Base-by-base conservation (phyloP, 495 filamentous ascomycete species). In the Penicillium arizonense region DNA sequence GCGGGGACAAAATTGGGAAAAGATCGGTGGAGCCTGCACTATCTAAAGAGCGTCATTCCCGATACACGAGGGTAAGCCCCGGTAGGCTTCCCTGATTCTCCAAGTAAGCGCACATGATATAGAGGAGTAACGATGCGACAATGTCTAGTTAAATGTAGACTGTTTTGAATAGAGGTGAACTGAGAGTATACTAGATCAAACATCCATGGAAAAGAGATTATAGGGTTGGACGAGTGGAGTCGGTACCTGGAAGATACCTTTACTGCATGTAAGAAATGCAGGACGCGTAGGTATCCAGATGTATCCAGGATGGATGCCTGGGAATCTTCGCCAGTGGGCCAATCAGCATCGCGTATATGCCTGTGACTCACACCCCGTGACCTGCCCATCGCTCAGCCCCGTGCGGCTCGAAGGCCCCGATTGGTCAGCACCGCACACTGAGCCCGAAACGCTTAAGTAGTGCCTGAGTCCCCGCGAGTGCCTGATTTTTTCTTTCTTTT, bases 351-450 rank as follows among this genome's bases (percentile, higher is more conserved):
- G 4, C 0, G 3, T 1, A 49, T 20, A 39, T 7, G 8, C 39
- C 41, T 70, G 57, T 76, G 72, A 76, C 57, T 76, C 72, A 76
- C 72, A 75, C 69, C 64, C 60, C 68, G 68, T 70, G 66, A 70
- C 63, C 51, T 50, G 32, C 6, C 12, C 4, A 34, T 26, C 40
- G 16, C 59, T 60, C 50, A 59, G 44, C 69, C 61, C 44, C 13
- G 44, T 61, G 30, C 14, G 57, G 62, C 41, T 59, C 30, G 14
- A 32, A 32, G 16, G 3, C 4, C 11, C 14, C 59, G 57, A 68
- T 65, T 65, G 65, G 69, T 39, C 16, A 30, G 24, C 52, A 33
- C 44, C n/a, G 53, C 70, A 65, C 68, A 69, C 65, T 62, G 45
- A 26, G 28, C 28, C 28, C 28, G 28, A 30, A 47, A 43, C 52